phyloP scores from a whole-genome alignment of 2,329 filamentous ascomycete genomes.

The Chaetothyriales sp. region DNA sequence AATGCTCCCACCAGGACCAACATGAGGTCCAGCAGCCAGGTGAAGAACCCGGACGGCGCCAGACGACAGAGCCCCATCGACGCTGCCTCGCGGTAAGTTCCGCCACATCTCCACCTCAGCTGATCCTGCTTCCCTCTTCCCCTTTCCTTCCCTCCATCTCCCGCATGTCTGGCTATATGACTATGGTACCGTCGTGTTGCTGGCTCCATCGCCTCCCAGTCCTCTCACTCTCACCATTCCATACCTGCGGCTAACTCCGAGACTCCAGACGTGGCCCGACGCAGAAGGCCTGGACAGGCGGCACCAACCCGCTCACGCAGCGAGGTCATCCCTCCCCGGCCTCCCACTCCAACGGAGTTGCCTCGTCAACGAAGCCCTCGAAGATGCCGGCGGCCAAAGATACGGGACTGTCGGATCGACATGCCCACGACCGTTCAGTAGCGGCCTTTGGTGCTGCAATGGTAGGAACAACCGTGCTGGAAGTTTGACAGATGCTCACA shows the following conservation, averaged over 20 bases:
- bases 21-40: slow-evolving; percentile 15
- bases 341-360: slow-evolving; percentile 39
- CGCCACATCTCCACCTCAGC: not conserved
- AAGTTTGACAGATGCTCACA: slow-evolving; percentile 3
- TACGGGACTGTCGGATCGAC: slow-evolving; percentile 38
- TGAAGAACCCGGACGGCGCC: slow-evolving; percentile 12
- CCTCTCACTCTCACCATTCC: not conserved
- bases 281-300: slow-evolving; percentile 46
- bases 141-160: slow-evolving; percentile 5
- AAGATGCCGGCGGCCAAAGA: slow-evolving; percentile 31
- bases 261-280: slow-evolving; percentile 8
- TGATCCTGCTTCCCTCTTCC: not conserved
- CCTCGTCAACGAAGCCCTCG: slow-evolving; percentile 27
- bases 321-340: slow-evolving; percentile 29
- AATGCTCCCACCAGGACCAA: slow-evolving; percentile 12
- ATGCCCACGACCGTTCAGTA: slow-evolving; percentile 44
- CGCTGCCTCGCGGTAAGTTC: not conserved
- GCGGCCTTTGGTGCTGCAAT: slow-evolving; percentile 17
- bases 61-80: slow-evolving; percentile 16
- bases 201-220: not conserved
- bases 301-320: slow-evolving; percentile 46
- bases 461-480: not conserved
- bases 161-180: slow-evolving; percentile 13
- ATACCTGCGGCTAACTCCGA: slow-evolving; percentile 33
- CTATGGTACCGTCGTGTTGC: not conserved